Evolutionary conservation across 2,329 filamentous ascomycete genomes (phyloP).

Genomic region (Aspergillus uvarum): DNA sequence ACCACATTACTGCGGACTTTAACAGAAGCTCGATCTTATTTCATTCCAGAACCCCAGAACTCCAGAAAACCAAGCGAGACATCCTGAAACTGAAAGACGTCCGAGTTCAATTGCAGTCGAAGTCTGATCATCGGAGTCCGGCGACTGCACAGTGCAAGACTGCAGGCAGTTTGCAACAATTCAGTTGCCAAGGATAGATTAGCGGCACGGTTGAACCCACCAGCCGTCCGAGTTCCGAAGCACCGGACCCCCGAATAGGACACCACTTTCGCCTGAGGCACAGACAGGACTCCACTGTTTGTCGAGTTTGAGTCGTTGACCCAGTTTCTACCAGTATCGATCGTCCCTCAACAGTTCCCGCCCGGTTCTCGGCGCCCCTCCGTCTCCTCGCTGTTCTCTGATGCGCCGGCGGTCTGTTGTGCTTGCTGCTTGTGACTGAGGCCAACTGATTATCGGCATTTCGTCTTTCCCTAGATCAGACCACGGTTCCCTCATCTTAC

Average conservation of each 20-base stretch:
- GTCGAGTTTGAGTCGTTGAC: no score
- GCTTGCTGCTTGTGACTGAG: background rate
- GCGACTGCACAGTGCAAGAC: background rate
- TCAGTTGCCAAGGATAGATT: background rate
- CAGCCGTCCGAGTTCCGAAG: background rate
- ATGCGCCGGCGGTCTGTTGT: no score
- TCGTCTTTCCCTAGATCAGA: slow-evolving; percentile 18
- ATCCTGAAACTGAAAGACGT: no score
- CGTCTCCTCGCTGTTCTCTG: background rate
- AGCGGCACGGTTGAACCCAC: background rate
- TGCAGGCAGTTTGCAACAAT: background rate
- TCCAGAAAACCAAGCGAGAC: no score
- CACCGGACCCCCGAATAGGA: background rate
- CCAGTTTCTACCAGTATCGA: background rate
- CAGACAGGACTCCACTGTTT: background rate
- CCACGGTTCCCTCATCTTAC: slow-evolving; percentile 18
- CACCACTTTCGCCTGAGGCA: slow-evolving; percentile 13
- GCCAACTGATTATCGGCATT: slow-evolving; percentile 9
- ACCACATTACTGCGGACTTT: no score
- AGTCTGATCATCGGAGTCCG: no score
- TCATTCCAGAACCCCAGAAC: no score
- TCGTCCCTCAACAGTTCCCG: slow-evolving; percentile 2
- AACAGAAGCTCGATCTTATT: no score
- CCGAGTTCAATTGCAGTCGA: no score
- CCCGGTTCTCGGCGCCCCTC: slow-evolving; percentile 1